phyloP scores from a whole-genome alignment of 2,329 filamentous ascomycete species.

The Alternaria hordeiaustralica region DNA sequence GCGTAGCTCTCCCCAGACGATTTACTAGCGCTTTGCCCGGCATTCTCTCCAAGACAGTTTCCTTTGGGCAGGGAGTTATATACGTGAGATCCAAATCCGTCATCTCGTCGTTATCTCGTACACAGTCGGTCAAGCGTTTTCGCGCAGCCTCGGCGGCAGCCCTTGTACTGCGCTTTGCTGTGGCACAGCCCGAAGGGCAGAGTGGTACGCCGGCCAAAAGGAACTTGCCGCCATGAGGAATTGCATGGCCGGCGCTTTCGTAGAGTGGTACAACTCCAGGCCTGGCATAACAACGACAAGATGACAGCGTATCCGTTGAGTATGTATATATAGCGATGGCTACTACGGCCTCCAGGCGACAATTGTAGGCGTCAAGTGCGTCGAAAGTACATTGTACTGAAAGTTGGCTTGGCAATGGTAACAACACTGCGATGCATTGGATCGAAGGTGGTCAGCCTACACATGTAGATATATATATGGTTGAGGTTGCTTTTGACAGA shows the following conservation, averaged over 20 bases:
- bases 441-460: background rate
- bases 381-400: too few species aligned
- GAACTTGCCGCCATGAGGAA: rapidly evolving
- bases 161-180: background rate
- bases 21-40: background rate
- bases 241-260: rapidly evolving
- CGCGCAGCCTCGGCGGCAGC: background rate
- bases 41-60: background rate
- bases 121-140: background rate
- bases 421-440: background rate
- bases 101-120: background rate
- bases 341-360: background rate
- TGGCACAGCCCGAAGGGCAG: background rate
- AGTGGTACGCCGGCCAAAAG: background rate
- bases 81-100: background rate
- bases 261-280: background rate
- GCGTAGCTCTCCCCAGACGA: background rate
- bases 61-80: rapidly evolving
- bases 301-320: background rate
- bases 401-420: too few species aligned
- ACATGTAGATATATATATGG: background rate
- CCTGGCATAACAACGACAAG: background rate
- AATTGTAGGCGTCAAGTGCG: background rate
- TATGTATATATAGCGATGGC: background rate
- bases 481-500: background rate